Conservation (phyloP, 805 yeast species). For the Saccharomyces eubayanus region DNA sequence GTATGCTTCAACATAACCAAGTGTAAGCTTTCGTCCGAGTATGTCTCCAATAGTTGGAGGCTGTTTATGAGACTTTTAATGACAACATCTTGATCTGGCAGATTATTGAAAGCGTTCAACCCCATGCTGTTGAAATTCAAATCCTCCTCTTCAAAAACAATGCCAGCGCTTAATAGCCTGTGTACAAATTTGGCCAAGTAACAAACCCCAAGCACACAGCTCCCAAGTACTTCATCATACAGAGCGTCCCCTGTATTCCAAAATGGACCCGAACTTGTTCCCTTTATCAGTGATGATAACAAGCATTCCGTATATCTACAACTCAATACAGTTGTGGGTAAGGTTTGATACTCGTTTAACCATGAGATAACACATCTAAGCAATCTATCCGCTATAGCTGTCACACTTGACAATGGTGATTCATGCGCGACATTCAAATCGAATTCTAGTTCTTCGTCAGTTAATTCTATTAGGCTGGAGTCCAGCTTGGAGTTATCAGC, state of each 20-base stretch:
- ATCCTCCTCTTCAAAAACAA: constrained; percentile 69
- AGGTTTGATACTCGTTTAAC: constrained; percentile 59
- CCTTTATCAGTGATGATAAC: constrained; percentile 4
- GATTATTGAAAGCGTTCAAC: constrained; percentile 33
- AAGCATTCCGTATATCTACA: constrained; percentile 59
- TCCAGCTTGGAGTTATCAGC: constrained; percentile 65
- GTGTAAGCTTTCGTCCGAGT: constrained; percentile 1
- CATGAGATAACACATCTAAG: constrained; percentile 55
- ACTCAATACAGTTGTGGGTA: constrained; percentile 70
- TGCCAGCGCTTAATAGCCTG: constrained; percentile 45
- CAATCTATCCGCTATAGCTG: constrained; percentile 47
- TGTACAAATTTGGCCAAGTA: constrained; percentile 43
- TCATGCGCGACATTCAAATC: constrained; percentile 33
- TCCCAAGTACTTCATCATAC: constrained; percentile 44
- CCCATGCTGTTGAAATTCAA: constrained; percentile 57
- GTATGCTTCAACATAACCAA: constrained; percentile 15
- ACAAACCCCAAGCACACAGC: constrained; percentile 45
- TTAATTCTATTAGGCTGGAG: constrained; percentile 54
- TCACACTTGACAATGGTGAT: constrained; percentile 35
- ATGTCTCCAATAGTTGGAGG: background rate
- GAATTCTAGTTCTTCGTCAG: constrained; percentile 39
- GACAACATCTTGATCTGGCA: constrained; percentile 17
- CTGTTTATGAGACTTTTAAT: constrained; percentile 27
- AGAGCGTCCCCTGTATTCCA: constrained; percentile 24
- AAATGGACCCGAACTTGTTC: constrained; percentile 1